Base-by-base conservation (phyloP, 164 flowering plant genomes). In the Macadamia integrifolia region DNA sequence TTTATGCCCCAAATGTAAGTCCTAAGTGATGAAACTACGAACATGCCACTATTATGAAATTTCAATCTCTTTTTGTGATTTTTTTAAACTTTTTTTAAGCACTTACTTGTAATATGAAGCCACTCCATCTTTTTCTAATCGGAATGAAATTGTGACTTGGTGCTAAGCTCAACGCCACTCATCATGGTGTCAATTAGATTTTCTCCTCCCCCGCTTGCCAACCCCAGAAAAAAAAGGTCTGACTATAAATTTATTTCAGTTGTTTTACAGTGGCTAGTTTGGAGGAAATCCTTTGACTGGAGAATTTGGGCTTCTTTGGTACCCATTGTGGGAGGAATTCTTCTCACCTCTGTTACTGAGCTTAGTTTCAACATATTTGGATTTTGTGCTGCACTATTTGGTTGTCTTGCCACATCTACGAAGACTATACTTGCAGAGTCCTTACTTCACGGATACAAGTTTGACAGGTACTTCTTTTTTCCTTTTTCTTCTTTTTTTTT, bases 371-470 rank as follows among this genome's bases (percentile, higher is more conserved):
- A 94, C 71, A 73, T 86, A 80, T 80, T 86, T 76, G 97, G 98
- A 64, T 91, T 92, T 74, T 88, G 87, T 79, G 96, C 96, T 74
- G 96, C 96, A 50, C 80, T 92, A 66, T 84, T 92, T 82, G 98
- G 96, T 57, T 92, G 96, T 75, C 74, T 94, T 74, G 98, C 98
- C 66, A 94, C 98, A 68, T 94, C 98, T 32, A 90, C 98, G 28
- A 94, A 94, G 83, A 94, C 98, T 31, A 94, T 94, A 46, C 93
- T 94, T 62, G 97, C 97, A 1, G 98, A 94, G 77, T 90, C 97
- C 66, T 75, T 94, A 46, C 80, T 94, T 68, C 98, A 94, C 75
- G 97, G 98, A 64, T 94, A 86, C 81, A 92, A 94, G 75, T 94
- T 94, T 77, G 98, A 94, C 80, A 92, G 97, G 98, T 92, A 83